phyloP scores from a whole-genome alignment of 371 early-diverging fungal species.

The Chytridiales sp. region DNA sequence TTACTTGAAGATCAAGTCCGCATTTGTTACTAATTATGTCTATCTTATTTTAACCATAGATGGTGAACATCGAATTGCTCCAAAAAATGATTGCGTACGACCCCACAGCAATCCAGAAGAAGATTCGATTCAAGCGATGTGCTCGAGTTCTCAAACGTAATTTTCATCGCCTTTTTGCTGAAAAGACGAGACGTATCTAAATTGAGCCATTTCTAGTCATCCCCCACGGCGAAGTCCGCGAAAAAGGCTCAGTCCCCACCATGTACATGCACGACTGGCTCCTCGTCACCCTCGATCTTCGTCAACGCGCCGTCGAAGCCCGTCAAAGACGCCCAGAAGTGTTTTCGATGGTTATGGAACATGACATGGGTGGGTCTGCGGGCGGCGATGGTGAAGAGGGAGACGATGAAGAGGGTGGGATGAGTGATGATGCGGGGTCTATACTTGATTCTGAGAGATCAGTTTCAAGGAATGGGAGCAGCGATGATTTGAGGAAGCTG shows the following conservation, averaged over 20 bases:
- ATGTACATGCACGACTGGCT: constrained; percentile 55
- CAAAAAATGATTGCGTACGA: constrained; percentile 52
- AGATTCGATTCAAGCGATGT: constrained; percentile 46
- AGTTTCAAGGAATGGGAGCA: too few species aligned
- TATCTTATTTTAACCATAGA: constrained; percentile 15
- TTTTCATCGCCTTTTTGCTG: constrained; percentile 5
- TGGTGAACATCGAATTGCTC: constrained; percentile 45
- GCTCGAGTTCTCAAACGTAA: constrained; percentile 48
- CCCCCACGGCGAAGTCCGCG: constrained; percentile 38
- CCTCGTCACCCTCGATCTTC: constrained; percentile 43
- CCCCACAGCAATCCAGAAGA: constrained; percentile 54
- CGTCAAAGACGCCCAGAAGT: constrained; percentile 43
- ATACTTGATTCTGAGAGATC: too few species aligned
- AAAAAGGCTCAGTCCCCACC: constrained; percentile 47
- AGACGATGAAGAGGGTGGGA: constrained; percentile 26
- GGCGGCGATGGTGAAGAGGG: constrained; percentile 28
- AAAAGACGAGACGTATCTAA: not conserved
- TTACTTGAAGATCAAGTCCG: too few species aligned
- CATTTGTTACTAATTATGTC: not conserved
- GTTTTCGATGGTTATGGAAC: constrained; percentile 19
- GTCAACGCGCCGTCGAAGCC: constrained; percentile 44
- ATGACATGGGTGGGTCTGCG: not conserved
- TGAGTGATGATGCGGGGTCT: too few species aligned
- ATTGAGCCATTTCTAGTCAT: constrained; percentile 18
- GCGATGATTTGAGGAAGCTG: too few species aligned